phyloP scores from a whole-genome alignment of 345 rosid species.

The Ailanthus altissimus region DNA sequence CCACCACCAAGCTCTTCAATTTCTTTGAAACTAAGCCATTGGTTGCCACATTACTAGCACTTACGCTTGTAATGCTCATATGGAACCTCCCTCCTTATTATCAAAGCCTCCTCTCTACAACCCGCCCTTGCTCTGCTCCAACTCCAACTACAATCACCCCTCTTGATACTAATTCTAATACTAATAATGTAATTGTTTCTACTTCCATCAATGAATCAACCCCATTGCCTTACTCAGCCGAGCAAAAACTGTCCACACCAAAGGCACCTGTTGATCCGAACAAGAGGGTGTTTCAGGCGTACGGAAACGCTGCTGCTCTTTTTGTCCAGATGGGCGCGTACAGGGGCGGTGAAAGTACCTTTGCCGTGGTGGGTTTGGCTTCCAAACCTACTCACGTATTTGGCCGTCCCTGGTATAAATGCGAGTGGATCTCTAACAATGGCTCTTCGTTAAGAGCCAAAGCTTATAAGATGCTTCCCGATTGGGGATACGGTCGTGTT shows the following conservation, averaged over 20 bases:
- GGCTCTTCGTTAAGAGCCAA: conserved; percentile 57
- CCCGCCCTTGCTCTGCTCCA: conserved; percentile 38
- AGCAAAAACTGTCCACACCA: not conserved
- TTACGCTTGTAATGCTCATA: conserved; percentile 65
- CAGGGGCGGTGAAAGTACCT: conserved; percentile 74
- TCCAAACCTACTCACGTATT: conserved; percentile 78
- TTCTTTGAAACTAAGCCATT: conserved; percentile 69
- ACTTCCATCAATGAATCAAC: not conserved
- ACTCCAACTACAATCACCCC: not conserved
- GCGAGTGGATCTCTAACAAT: conserved; percentile 76
- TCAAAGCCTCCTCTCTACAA: conserved; percentile 60
- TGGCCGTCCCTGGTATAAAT: conserved; percentile 73
- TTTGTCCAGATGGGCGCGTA: conserved; percentile 89
- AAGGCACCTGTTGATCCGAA: conserved; percentile 45
- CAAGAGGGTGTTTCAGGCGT: conserved; percentile 67
- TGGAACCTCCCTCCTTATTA: conserved; percentile 82
- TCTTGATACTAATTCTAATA: not conserved
- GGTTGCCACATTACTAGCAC: conserved; percentile 61
- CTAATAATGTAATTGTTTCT: not conserved
- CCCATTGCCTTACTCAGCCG: conserved; percentile 2
- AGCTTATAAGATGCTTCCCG: conserved; percentile 74
- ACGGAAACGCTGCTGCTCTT: conserved; percentile 80
- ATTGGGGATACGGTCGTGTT: conserved; percentile 89
- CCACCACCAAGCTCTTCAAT: conserved; percentile 36
- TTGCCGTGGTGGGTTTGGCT: conserved; percentile 77